Percentiles rank a stretch among this genome's conserved stretches.
Evolutionary conservation across 2,329 filamentous ascomycete genomes (phyloP).

Genomic region (Alternaria dauci): DNA sequence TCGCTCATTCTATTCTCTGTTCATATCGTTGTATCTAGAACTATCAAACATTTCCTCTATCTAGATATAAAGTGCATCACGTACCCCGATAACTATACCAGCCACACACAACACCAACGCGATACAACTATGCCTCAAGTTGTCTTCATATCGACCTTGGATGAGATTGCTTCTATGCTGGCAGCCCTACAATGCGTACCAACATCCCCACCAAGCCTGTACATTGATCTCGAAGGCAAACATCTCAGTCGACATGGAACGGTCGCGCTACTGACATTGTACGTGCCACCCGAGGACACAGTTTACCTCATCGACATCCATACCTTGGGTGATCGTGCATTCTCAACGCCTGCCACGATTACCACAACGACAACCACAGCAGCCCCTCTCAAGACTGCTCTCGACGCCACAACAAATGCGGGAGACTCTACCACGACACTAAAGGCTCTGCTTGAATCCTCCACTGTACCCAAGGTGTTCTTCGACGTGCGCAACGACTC

Average conservation of each 20-base stretch:
- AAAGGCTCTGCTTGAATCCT: background rate
- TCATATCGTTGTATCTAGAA: background rate
- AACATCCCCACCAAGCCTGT: constrained; percentile 11
- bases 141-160: background rate
- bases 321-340: constrained; percentile 33
- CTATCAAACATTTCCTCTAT: background rate
- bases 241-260: constrained; percentile 34
- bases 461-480: constrained; percentile 30
- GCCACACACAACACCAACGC: background rate
- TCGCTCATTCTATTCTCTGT: background rate
- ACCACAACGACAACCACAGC: constrained; percentile 31
- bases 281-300: constrained; percentile 9
- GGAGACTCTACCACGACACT: constrained; percentile 7
- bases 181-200: background rate
- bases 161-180: background rate
- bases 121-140: background rate
- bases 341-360: constrained; percentile 35
- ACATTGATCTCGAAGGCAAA: constrained; percentile 38
- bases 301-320: constrained; percentile 41
- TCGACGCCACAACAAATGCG: background rate
- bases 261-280: constrained; percentile 25
- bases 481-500: constrained; percentile 44
- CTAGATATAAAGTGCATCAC: background rate
- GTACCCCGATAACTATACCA: background rate
- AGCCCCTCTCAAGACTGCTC: background rate